Evolutionary conservation across 352 stramenopile genomes (phyloP).

Genomic region (Phytophthora tentaculata): DNA sequence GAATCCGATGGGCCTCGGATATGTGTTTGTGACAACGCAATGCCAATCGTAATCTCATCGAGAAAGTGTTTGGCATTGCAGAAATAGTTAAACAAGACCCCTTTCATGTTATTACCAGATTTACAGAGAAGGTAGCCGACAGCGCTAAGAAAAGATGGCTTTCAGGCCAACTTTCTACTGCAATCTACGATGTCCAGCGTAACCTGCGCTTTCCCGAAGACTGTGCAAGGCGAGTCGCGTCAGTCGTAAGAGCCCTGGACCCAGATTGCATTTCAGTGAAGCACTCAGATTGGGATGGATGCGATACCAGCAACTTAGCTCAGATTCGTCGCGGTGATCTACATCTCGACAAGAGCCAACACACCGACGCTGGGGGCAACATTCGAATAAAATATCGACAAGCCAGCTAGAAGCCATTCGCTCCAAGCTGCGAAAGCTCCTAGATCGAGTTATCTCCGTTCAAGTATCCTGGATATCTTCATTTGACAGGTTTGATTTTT

Average conservation of each 20-base stretch:
- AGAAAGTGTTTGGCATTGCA: background rate
- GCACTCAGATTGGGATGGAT: background rate
- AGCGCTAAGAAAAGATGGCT: background rate
- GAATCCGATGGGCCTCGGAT: no score
- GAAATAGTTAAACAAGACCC: background rate
- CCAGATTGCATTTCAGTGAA: background rate
- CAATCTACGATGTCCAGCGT: background rate
- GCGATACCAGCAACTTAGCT: background rate
- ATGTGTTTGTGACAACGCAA: no score
- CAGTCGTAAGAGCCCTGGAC: background rate
- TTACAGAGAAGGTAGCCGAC: background rate
- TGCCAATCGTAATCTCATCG: no score
- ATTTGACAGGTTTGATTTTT: conserved; percentile 13
- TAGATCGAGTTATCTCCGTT: conserved; percentile 6
- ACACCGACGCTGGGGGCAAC: conserved; percentile 1
- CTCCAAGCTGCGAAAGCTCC: conserved; percentile 11
- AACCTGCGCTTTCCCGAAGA: background rate
- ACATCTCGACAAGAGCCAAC: no score
- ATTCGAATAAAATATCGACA: conserved; percentile 10
- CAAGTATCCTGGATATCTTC: conserved; percentile 23
- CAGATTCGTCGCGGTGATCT: no score
- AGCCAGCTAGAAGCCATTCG: conserved; percentile 16
- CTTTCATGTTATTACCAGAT: background rate
- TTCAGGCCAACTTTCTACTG: background rate
- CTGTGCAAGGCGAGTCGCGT: background rate